These are phyloP conservation scores for Coprinopsis sp. DNA, from an alignment of 768 basidiomycete genomes.

Conservation along the genomic window DNA sequence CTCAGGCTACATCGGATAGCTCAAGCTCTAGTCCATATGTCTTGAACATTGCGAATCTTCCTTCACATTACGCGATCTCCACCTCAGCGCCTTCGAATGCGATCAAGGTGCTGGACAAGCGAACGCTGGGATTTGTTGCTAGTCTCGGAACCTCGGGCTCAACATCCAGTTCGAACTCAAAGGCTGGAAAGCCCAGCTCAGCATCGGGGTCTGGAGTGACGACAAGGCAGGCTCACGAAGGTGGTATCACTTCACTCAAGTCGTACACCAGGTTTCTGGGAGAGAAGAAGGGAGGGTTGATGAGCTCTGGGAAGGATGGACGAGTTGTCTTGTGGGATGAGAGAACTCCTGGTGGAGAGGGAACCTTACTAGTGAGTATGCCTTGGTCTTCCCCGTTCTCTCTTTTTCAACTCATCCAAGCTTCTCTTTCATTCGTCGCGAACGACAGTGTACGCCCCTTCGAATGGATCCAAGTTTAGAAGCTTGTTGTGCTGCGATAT, in stretches of 20 bases:
- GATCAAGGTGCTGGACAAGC: conserved; percentile 65
- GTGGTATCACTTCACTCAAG: conserved; percentile 52
- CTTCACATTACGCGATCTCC: conserved; percentile 52
- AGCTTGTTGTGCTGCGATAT: conserved; percentile 66
- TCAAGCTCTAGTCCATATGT: too few relatives aligned
- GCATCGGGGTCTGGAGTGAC: not conserved
- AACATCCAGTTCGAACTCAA: not conserved
- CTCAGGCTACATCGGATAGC: too few relatives aligned
- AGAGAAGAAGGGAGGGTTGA: conserved; percentile 37
- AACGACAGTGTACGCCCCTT: not conserved
- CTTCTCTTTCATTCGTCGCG: not conserved
- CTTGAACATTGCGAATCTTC: conserved; percentile 48
- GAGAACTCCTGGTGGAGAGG: conserved; percentile 43
- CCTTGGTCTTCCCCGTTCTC: not conserved
- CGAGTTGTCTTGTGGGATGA: conserved; percentile 74
- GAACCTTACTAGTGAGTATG: conserved; percentile 52
- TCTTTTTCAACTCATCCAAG: not conserved
- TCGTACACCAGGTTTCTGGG: conserved; percentile 39
- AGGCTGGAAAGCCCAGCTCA: not conserved
- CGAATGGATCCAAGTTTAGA: conserved; percentile 18
- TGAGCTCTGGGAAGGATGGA: conserved; percentile 71
- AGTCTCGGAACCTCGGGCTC: conserved; percentile 27
- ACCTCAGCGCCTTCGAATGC: conserved; percentile 59
- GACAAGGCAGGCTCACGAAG: conserved; percentile 45
- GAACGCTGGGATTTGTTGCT: conserved; percentile 40